Evolutionary conservation across 345 rosid genomes (phyloP).

Genomic region (Citrus reticulata): DNA sequence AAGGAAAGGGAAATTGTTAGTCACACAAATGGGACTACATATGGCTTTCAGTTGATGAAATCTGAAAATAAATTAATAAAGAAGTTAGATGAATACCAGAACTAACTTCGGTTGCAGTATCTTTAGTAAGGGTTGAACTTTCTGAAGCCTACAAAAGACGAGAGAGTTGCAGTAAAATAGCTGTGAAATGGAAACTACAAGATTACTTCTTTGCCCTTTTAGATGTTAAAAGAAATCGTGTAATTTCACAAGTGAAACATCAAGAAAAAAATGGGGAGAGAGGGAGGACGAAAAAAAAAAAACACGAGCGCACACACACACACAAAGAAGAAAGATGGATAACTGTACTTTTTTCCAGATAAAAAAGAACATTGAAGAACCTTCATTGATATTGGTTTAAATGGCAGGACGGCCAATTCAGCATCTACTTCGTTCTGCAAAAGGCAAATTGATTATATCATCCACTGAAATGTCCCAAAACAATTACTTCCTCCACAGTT

Average conservation of each 20-base stretch:
- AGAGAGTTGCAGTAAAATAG: background rate
- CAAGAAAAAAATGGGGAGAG: background rate
- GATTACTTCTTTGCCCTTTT: background rate
- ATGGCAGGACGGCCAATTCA: slow-evolving; percentile 68
- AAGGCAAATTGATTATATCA: slow-evolving; percentile 12
- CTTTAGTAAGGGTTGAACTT: slow-evolving; percentile 45
- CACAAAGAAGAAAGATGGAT: background rate
- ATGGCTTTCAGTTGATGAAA: background rate
- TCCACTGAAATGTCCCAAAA: slow-evolving; percentile 9
- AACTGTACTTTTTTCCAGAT: slow-evolving; percentile 59
- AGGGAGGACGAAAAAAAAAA: no score
- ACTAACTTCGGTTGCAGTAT: slow-evolving; percentile 60
- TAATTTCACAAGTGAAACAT: background rate
- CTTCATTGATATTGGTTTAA: slow-evolving; percentile 66
- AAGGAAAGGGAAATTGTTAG: background rate
- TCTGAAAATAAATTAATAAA: background rate
- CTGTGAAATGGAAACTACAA: background rate
- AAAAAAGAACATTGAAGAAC: slow-evolving; percentile 82
- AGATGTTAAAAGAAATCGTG: background rate
- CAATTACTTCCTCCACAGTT: background rate
- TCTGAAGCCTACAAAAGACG: slow-evolving; percentile 37
- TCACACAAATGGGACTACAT: background rate
- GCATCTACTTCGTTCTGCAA: slow-evolving; percentile 61
- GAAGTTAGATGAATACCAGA: slow-evolving; percentile 40
- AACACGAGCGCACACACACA: no score